Evolutionary conservation across 371 early-diverging fungal genomes (phyloP).

Genomic region (Blastocladiella emersonii): DNA sequence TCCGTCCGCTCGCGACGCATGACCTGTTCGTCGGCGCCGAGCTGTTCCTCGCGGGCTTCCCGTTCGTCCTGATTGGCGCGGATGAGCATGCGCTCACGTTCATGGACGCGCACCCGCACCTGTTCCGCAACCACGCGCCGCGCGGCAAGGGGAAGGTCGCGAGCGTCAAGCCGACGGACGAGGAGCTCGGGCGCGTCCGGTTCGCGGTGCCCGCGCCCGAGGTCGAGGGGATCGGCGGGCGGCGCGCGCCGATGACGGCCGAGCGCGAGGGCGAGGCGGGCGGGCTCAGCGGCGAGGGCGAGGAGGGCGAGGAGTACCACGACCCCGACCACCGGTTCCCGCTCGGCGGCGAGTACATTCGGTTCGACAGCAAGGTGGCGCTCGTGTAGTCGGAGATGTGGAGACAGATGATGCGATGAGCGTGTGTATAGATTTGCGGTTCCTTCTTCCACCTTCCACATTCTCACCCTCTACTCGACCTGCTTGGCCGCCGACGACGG

Average conservation of each 20-base stretch:
- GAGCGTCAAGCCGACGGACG: not conserved
- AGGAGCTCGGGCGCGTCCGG: not conserved
- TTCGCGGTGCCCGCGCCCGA: not conserved
- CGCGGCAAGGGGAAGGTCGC: not conserved
- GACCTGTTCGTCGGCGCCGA: constrained; percentile 33
- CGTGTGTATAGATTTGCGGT: too few relatives aligned
- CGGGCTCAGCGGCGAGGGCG: not conserved
- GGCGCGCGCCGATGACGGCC: too few relatives aligned
- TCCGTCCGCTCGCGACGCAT: constrained; percentile 16
- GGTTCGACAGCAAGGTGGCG: too few relatives aligned
- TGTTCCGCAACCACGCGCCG: constrained; percentile 17
- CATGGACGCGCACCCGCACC: constrained; percentile 24
- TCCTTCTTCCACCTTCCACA: too few relatives aligned
- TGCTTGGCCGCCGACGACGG: too few relatives aligned
- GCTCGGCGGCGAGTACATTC: too few relatives aligned
- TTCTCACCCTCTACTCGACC: too few relatives aligned
- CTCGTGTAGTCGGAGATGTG: too few relatives aligned
- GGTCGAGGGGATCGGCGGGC: not conserved
- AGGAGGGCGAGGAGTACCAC: not conserved
- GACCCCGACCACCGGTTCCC: too few relatives aligned
- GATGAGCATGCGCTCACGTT: constrained; percentile 35
- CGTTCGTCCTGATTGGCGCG: constrained; percentile 27
- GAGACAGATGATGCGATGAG: too few relatives aligned
- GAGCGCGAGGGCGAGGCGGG: not conserved
- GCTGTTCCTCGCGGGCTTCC: constrained; percentile 24